Base-by-base conservation (phyloP, 768 basidiomycete genomes). In the Filobasidium wieringae region DNA sequence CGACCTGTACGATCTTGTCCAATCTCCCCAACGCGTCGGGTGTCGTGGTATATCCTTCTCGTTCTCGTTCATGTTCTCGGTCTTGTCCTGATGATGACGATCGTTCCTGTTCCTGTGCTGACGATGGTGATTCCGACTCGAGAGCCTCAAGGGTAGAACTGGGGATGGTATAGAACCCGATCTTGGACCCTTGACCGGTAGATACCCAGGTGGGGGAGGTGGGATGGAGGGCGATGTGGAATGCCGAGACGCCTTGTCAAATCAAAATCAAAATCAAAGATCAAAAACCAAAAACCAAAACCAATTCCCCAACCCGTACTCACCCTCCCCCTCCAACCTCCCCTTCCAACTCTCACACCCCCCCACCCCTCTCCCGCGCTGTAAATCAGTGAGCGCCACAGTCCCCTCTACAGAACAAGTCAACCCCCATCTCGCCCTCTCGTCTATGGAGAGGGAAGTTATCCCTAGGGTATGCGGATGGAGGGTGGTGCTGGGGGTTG, bases 341-440 rank as follows among this genome's bases (percentile, higher is more conserved):
- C 90, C 88, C 58, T 81, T 81, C 55, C 78, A 80, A n/a, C 11
- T 82, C 85, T 0, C 82, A 70, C 2, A 84, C 69, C 33, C 80
- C 77, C 4, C 84, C 85, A 17, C 76, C 79, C 33, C 79, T 73
- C 45, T 17, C 43, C 11, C 37, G 17, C n/a, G n/a, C n/a, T n/a
- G n/a, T 11, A 90, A 70, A 68, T 91, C 83, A 80, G 84, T 85
- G 26, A 92, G 74, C 47, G 76, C 79, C 0, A 88, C 88, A 29
- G 84, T 80, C 1, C 91, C 91, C 66, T 93, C 90, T 19, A 92
- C 77, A 55, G 85, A 85, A 66, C 89, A 89, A 64, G 83, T 85
- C 43, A 95, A 71, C 0, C 82, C 88, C 30, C 74, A 76, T 47
- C 75, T 77, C 7, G 87, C 91, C 39, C 68, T 59, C 49, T 82